Evolutionary conservation across 176 grass and related monocot species (phyloP).

Genomic region (Oryza officinalis): DNA sequence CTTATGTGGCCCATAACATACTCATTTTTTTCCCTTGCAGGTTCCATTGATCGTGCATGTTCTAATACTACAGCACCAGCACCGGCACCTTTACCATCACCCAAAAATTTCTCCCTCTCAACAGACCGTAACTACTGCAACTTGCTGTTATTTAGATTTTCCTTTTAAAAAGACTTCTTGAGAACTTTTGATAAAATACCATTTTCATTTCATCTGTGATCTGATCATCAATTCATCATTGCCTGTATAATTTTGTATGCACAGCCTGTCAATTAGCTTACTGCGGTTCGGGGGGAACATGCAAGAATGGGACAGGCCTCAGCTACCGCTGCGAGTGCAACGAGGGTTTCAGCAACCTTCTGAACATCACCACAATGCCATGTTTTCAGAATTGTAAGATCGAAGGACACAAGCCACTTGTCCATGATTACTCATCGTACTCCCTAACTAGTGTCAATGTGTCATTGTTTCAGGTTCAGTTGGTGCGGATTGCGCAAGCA

Average conservation of each 20-base stretch:
- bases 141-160: neutral
- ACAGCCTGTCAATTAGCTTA: slow-evolving; percentile 72
- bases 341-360: slow-evolving; percentile 73
- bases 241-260: neutral
- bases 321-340: slow-evolving; percentile 65
- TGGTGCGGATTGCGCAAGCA: slow-evolving; percentile 59
- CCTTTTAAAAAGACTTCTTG: neutral
- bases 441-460: neutral
- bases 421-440: neutral
- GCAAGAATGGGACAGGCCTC: slow-evolving; percentile 53
- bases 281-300: slow-evolving; percentile 62
- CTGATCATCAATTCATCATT: neutral
- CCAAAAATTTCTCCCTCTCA: slow-evolving; percentile 54
- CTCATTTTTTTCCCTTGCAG: slow-evolving; percentile 41
- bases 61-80: slow-evolving; percentile 37
- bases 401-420: neutral
- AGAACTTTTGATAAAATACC: neutral
- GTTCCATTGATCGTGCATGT: slow-evolving; percentile 68
- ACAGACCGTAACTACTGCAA: slow-evolving; percentile 52
- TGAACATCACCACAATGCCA: slow-evolving; percentile 67
- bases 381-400: slow-evolving; percentile 74
- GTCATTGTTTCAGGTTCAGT: slow-evolving; percentile 58
- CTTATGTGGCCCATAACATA: neutral
- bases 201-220: neutral
- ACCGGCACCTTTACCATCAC: slow-evolving; percentile 23